These are phyloP conservation scores for Hibiscus trionum DNA, from an alignment of 345 rosid genomes.

Conservation along the genomic window DNA sequence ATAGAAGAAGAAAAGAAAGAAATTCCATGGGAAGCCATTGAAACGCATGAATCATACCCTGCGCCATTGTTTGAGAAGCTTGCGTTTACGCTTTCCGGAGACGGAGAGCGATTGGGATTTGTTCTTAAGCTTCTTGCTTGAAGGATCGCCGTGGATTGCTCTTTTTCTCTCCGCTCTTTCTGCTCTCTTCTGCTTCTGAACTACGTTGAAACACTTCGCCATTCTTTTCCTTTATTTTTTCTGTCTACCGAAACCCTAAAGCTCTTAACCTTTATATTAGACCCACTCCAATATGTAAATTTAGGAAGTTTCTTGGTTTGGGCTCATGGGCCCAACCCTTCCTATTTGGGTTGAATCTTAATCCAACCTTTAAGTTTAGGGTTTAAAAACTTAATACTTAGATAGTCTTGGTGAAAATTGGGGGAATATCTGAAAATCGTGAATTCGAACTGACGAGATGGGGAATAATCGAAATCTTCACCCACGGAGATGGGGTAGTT, in stretches of 20 bases:
- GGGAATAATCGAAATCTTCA: no score
- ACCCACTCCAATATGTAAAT: not conserved
- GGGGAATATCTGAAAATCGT: no score
- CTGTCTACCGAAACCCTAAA: not conserved
- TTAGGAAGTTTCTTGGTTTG: not conserved
- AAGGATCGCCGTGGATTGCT: constrained; percentile 57
- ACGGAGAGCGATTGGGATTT: constrained; percentile 36
- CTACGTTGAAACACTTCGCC: constrained; percentile 78
- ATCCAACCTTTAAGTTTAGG: no score
- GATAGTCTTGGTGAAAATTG: no score
- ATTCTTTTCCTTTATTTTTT: constrained; percentile 17
- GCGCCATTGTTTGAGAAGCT: constrained; percentile 74
- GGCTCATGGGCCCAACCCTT: not conserved
- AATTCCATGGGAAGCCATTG: not conserved
- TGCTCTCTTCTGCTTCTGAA: constrained; percentile 67
- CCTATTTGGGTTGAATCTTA: not conserved
- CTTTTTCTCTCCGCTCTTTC: constrained; percentile 48
- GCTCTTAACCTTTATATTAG: not conserved
- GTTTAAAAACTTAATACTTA: no score
- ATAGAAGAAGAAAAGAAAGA: not conserved
- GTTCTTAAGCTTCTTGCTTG: constrained; percentile 45
- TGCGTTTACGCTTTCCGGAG: constrained; percentile 78
- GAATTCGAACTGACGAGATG: no score
- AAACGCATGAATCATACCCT: constrained; percentile 25
- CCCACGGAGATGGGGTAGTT: no score